Percentiles rank a stretch among this genome's conserved stretches.
phyloP scores from a whole-genome alignment of 1,284 basidiomycete species.

The Pterula multifida region DNA sequence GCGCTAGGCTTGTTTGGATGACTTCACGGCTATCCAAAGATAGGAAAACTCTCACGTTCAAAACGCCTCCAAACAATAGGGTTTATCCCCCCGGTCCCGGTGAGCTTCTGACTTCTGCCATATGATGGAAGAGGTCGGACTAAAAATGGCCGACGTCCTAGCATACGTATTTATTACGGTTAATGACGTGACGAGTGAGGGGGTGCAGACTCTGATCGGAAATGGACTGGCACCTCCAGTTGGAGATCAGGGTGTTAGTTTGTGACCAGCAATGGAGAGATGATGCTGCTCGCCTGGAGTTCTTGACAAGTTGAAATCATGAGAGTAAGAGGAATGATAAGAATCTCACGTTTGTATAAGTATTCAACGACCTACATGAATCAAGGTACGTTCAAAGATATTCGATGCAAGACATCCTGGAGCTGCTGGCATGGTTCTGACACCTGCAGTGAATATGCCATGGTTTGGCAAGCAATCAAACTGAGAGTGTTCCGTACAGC shows the following conservation, averaged over 20 bases:
- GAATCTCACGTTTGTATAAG: too few relatives aligned
- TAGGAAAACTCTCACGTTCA: slow-evolving; percentile 1
- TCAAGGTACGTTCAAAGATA: too few relatives aligned
- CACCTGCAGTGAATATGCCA: too few relatives aligned
- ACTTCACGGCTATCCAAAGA: neutral
- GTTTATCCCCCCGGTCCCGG: slow-evolving; percentile 4
- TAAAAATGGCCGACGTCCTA: neutral
- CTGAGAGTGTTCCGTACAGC: too few relatives aligned
- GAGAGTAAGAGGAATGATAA: too few relatives aligned
- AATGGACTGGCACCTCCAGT: neutral
- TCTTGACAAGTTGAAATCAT: too few relatives aligned
- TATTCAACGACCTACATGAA: too few relatives aligned
- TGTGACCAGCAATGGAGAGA: too few relatives aligned
- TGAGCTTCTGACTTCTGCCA: neutral
- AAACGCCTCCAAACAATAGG: neutral
- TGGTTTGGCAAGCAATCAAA: too few relatives aligned
- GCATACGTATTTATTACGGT: slow-evolving; percentile 1
- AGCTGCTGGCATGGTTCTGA: too few relatives aligned
- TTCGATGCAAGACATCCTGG: too few relatives aligned
- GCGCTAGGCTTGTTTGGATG: neutral
- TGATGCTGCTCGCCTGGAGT: too few relatives aligned
- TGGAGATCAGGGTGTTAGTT: neutral
- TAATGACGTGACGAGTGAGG: slow-evolving; percentile 1
- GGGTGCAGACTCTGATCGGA: neutral
- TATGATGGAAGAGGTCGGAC: neutral